Evolutionary conservation across 2,329 filamentous ascomycete species (phyloP).

Genomic region (Cladosporium sp.): DNA sequence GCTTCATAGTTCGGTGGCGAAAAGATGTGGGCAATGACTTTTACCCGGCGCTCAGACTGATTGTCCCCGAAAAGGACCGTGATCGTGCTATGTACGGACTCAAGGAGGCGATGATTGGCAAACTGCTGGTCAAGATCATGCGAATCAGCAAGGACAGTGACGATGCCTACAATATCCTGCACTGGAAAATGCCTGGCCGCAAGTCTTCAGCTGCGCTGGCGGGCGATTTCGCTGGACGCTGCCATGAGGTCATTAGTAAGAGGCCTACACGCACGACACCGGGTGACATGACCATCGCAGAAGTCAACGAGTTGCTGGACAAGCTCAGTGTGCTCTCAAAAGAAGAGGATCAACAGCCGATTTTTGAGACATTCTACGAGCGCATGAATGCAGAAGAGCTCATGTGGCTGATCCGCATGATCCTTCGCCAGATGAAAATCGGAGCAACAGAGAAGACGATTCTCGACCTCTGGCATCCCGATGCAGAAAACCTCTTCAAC

Average conservation of each 20-base stretch:
- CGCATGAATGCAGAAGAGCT: constrained; percentile 92
- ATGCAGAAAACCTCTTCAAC: constrained; percentile 65
- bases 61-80: constrained; percentile 88
- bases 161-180: constrained; percentile 78
- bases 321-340: constrained; percentile 68
- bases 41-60: constrained; percentile 87
- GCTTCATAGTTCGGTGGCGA: constrained; percentile 85
- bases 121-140: constrained; percentile 85
- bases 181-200: constrained; percentile 88
- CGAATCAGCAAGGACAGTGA: constrained; percentile 89
- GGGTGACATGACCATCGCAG: constrained; percentile 79
- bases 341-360: constrained; percentile 79
- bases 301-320: constrained; percentile 86
- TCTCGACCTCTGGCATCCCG: constrained; percentile 64
- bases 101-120: constrained; percentile 89
- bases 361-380: constrained; percentile 81
- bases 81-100: constrained; percentile 91
- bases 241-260: constrained; percentile 82
- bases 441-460: constrained; percentile 85
- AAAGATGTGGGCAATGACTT: constrained; percentile 87
- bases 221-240: constrained; percentile 89
- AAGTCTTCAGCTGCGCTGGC: constrained; percentile 64
- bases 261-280: constrained; percentile 71
- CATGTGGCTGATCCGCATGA: constrained; percentile 91
- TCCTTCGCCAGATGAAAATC: constrained; percentile 76